phyloP scores from a whole-genome alignment of 2,329 filamentous ascomycete species.

The Exophiala sp. region DNA sequence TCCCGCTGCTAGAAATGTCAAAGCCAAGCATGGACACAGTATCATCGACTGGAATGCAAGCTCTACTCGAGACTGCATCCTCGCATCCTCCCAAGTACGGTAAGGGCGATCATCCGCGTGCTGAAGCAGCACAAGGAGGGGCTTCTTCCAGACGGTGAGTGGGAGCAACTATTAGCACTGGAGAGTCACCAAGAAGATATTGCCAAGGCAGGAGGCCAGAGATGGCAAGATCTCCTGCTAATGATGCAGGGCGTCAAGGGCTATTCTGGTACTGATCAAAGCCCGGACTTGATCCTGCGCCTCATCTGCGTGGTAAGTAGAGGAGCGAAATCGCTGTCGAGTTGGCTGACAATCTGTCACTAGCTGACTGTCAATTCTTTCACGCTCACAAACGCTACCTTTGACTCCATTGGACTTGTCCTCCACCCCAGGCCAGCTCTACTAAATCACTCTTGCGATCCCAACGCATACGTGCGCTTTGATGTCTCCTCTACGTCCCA shows the following conservation, averaged over 20 bases:
- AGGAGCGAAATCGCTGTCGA: not conserved
- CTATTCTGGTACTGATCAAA: slow-evolving; percentile 46
- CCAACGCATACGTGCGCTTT: slow-evolving; percentile 54
- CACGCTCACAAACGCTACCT: slow-evolving; percentile 50
- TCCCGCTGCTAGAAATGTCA: slow-evolving; percentile 49
- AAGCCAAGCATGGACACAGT: slow-evolving; percentile 52
- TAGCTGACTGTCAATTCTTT: slow-evolving; percentile 55
- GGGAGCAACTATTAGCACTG: slow-evolving; percentile 41
- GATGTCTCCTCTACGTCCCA: slow-evolving; percentile 40
- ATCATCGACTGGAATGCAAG: slow-evolving; percentile 56
- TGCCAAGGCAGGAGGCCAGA: slow-evolving; percentile 35
- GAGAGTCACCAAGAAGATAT: slow-evolving; percentile 49
- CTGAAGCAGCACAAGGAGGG: slow-evolving; percentile 42
- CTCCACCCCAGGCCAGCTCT: slow-evolving; percentile 50
- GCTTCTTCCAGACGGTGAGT: slow-evolving; percentile 37
- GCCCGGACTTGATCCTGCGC: slow-evolving; percentile 38
- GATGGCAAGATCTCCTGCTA: slow-evolving; percentile 47
- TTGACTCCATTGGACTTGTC: slow-evolving; percentile 55
- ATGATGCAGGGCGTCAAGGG: slow-evolving; percentile 51
- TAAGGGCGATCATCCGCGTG: slow-evolving; percentile 51
- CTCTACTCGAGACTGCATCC: slow-evolving; percentile 45
- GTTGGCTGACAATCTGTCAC: not conserved
- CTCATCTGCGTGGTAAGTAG: slow-evolving; percentile 35
- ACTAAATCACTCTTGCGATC: slow-evolving; percentile 58
- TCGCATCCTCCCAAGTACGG: slow-evolving; percentile 49